These are phyloP conservation scores for Lachancea quebecensis DNA, from an alignment of 805 yeast genomes.

Conservation along the genomic window DNA sequence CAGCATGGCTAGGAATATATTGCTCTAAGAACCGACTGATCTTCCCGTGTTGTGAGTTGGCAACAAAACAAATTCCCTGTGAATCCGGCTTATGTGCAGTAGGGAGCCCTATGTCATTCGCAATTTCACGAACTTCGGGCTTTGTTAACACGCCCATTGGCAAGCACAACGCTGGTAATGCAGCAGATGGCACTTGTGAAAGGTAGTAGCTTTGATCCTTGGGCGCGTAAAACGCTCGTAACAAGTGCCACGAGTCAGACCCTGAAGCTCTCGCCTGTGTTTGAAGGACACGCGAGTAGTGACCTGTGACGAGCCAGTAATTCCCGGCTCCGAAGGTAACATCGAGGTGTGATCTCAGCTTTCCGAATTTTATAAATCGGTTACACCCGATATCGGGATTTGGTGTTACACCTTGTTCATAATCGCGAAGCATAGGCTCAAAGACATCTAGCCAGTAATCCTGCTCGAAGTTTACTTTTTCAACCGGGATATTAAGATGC, in stretches of 20 bases:
- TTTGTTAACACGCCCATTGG: constrained; percentile 79
- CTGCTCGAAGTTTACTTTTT: constrained; percentile 73
- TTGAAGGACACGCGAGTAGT: constrained; percentile 57
- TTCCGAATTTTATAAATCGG: constrained; percentile 79
- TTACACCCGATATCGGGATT: constrained; percentile 94
- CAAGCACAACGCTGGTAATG: constrained; percentile 48
- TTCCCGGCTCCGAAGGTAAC: constrained; percentile 31
- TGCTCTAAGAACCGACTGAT: constrained; percentile 70
- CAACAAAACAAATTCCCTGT: constrained; percentile 90
- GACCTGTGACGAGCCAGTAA: constrained; percentile 93
- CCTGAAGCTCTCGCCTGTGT: constrained; percentile 28
- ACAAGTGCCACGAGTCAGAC: constrained; percentile 33
- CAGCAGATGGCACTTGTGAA: constrained; percentile 50
- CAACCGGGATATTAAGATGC: constrained; percentile 59
- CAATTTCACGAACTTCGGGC: constrained; percentile 65
- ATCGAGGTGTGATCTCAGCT: constrained; percentile 50
- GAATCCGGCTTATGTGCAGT: constrained; percentile 85
- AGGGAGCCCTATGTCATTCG: constrained; percentile 44
- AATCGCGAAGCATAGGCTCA: constrained; percentile 79
- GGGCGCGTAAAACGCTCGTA: constrained; percentile 47
- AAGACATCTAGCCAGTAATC: constrained; percentile 94
- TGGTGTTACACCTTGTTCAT: constrained; percentile 73
- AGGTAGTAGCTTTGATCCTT: constrained; percentile 93
- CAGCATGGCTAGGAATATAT: constrained; percentile 66
- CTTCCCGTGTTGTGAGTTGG: constrained; percentile 48